These are phyloP conservation scores for Nicotiana undulata DNA, from an alignment of 257 asterid species.

Conservation along the genomic window DNA sequence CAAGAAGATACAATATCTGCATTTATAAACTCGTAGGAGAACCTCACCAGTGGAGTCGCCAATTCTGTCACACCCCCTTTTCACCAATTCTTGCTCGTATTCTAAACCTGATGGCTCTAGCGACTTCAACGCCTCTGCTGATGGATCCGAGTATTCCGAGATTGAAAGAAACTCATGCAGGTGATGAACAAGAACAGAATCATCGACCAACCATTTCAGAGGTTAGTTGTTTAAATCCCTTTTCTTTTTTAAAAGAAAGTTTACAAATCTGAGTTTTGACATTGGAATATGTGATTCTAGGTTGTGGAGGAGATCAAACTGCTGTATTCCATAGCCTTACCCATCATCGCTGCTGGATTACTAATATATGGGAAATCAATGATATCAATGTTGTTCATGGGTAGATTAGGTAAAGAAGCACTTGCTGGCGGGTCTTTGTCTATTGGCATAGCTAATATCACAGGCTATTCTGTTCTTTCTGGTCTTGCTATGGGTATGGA, in stretches of 20 bases:
- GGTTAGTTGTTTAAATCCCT: conserved; percentile 18
- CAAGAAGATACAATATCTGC: neutral
- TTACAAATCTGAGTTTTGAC: neutral
- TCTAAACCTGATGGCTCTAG: conserved; percentile 23
- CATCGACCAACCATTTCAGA: conserved; percentile 23
- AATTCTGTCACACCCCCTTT: too few species aligned
- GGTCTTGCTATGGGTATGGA: conserved; percentile 76
- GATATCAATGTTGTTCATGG: conserved; percentile 62
- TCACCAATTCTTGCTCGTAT: too few species aligned
- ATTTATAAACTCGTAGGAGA: neutral
- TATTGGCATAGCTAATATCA: conserved; percentile 61
- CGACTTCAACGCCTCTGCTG: conserved; percentile 24
- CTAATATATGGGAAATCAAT: conserved; percentile 49
- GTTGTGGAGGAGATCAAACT: conserved; percentile 47
- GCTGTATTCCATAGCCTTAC: conserved; percentile 51
- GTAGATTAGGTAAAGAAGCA: conserved; percentile 50
- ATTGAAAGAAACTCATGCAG: neutral
- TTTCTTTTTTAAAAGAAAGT: neutral
- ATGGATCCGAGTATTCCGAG: conserved; percentile 4
- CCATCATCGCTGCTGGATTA: conserved; percentile 57
- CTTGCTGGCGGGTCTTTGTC: conserved; percentile 78
- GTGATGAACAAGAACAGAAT: conserved; percentile 13
- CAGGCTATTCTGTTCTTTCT: conserved; percentile 62
- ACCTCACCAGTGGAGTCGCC: too few species aligned
- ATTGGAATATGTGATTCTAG: conserved; percentile 10